phyloP scores from a whole-genome alignment of 2,329 filamentous ascomycete genomes.

The Colletotrichum chlorophyti region DNA sequence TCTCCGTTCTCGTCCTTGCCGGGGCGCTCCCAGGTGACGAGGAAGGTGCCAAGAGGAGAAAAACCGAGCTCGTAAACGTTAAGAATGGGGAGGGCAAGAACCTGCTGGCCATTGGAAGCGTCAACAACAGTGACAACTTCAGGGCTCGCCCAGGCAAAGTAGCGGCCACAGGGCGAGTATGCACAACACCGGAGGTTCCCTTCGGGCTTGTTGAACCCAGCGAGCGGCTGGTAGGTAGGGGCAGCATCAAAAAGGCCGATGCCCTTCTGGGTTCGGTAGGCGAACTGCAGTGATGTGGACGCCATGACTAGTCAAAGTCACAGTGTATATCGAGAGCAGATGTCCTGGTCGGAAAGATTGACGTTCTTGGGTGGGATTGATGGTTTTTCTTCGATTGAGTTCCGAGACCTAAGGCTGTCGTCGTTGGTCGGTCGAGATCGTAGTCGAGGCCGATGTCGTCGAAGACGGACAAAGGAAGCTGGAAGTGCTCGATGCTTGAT shows the following conservation, averaged over 20 bases:
- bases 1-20: slow-evolving; percentile 93
- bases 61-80: slow-evolving; percentile 96
- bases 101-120: slow-evolving; percentile 74
- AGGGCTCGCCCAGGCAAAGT: slow-evolving; percentile 92
- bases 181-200: slow-evolving; percentile 93
- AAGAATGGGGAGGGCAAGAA: slow-evolving; percentile 77
- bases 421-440: not conserved
- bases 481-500: slow-evolving; percentile 5
- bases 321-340: slow-evolving; percentile 54
- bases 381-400: slow-evolving; percentile 31
- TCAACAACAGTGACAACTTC: slow-evolving; percentile 88
- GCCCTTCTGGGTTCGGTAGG: slow-evolving; percentile 95
- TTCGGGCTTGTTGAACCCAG: slow-evolving; percentile 86
- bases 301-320: slow-evolving; percentile 96
- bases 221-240: slow-evolving; percentile 83
- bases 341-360: slow-evolving; percentile 26
- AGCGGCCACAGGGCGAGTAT: slow-evolving; percentile 95
- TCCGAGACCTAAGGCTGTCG: slow-evolving; percentile 5
- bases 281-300: slow-evolving; percentile 89
- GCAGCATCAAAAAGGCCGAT: slow-evolving; percentile 93
- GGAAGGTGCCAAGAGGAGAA: slow-evolving; percentile 87
- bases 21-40: slow-evolving; percentile 96
- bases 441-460: slow-evolving; percentile 4
- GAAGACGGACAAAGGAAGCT: slow-evolving; percentile 26
- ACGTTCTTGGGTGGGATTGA: slow-evolving; percentile 30